Base-by-base conservation (phyloP, 2,329 filamentous ascomycete species). In the Alternaria sp. region DNA sequence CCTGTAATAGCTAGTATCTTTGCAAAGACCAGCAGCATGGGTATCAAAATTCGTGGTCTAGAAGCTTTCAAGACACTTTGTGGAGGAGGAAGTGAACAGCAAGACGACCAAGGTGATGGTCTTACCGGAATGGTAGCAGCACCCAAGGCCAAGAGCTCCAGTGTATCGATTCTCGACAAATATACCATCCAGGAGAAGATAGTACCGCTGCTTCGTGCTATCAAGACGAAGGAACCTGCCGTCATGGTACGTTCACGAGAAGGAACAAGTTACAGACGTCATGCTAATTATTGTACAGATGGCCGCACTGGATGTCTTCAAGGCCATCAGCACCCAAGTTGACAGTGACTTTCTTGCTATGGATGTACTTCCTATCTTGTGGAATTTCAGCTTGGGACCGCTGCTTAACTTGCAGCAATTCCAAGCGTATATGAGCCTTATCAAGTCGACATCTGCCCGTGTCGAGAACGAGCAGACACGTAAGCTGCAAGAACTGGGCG, bases 181-280 rank as follows among this genome's bases (percentile, higher is more conserved):
- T 98, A 95, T 74, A 98, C 95, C 0, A 94, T 99, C 81, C 95
- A 99, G 77, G 95, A 99, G 76, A 98, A 97, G 81, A 91, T 99
- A 34, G 87, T 98, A 0, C 95, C 95, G 0, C 81, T 98, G 5
- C 85, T 99, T 62, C 93, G 92, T 73, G 93, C 85, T 2, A 98
- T 99, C 81, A 98, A 97, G 80, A 99, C 95, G 0, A 98, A 97
- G 75, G 95, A 99, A 77, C 95, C 95, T 0, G 94, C 93, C 7
- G 95, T 99, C 9, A 98, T 98, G 92, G 81, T 82, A 76, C 65
- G 78, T 64, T 41, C 1, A 9, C 11, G 14, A n/a, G 22, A 26
- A 24, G 0, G 3, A 11, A 22, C 5, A 39, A 12, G 24, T 51
- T 63, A 43, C n/a, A 22, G 16, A 52, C 5, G 39, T 24, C 4